Conservation (phyloP, 202 grass and related monocot species). For the Hordeum pubiflorum region DNA sequence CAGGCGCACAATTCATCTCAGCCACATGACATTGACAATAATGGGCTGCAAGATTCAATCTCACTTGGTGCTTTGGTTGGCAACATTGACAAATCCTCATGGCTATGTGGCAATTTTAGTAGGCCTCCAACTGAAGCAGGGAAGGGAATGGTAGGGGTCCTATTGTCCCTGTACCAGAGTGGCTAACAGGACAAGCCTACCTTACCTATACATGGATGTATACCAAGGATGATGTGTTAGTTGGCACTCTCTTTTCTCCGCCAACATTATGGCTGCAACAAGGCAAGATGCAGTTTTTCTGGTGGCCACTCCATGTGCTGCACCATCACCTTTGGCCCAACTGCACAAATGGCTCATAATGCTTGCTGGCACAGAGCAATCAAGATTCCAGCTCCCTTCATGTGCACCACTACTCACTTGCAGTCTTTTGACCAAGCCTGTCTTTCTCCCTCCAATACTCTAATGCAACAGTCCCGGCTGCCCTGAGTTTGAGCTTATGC, state of each 20-base stretch:
- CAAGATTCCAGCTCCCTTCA: constrained; percentile 33
- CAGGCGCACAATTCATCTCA: background rate
- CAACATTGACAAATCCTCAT: constrained; percentile 16
- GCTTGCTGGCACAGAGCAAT: constrained; percentile 40
- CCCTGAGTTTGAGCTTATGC: background rate
- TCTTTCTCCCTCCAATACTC: constrained; percentile 5
- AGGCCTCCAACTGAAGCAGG: constrained; percentile 22
- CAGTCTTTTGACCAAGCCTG: constrained; percentile 32
- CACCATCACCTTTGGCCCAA: constrained; percentile 32
- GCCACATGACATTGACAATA: background rate
- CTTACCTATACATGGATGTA: constrained; percentile 33
- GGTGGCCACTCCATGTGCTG: constrained; percentile 33
- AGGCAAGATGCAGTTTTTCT: constrained; percentile 34
- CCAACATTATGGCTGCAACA: constrained; percentile 34
- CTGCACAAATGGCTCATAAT: constrained; percentile 26
- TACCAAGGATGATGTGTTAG: constrained; percentile 31
- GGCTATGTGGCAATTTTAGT: constrained; percentile 19
- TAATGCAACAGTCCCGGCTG: background rate
- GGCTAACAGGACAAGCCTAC: constrained; percentile 18
- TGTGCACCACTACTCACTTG: constrained; percentile 24
- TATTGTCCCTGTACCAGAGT: constrained; percentile 25
- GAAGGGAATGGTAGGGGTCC: background rate
- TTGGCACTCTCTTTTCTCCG: constrained; percentile 47
- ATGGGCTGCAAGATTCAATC: constrained; percentile 21
- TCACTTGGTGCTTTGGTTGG: background rate